These are phyloP conservation scores for Plantago rigida DNA, from an alignment of 305 asterid species.

Conservation along the genomic window DNA sequence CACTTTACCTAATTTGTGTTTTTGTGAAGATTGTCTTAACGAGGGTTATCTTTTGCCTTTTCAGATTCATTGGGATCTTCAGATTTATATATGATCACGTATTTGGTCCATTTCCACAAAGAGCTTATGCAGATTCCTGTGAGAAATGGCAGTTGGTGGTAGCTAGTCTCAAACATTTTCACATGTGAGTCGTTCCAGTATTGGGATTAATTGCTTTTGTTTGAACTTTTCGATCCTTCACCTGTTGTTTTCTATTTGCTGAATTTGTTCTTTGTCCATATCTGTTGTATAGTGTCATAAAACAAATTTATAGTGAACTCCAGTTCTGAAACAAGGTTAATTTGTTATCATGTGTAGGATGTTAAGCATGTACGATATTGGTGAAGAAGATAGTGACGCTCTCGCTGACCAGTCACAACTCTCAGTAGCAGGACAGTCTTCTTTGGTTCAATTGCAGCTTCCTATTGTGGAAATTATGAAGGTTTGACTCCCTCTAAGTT, in stretches of 20 bases:
- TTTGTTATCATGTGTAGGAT: conserved; percentile 50
- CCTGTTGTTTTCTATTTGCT: not conserved
- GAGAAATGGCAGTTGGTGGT: conserved; percentile 92
- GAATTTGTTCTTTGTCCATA: not conserved
- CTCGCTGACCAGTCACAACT: conserved; percentile 51
- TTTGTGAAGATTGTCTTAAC: conserved; percentile 20
- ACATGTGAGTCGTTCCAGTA: conserved; percentile 48
- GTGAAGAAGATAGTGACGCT: conserved; percentile 67
- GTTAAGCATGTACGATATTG: conserved; percentile 72
- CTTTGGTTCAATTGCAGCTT: conserved; percentile 59
- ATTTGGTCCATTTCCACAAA: conserved; percentile 90
- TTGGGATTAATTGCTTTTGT: conserved; percentile 17
- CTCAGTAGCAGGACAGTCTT: conserved; percentile 47
- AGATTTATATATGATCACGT: conserved; percentile 84
- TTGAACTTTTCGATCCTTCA: conserved; percentile 7
- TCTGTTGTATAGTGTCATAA: not conserved
- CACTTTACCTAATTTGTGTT: conserved; percentile 11
- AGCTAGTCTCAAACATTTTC: conserved; percentile 81
- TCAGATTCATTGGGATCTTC: conserved; percentile 93
- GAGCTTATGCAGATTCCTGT: conserved; percentile 83
- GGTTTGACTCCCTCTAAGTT: conserved; percentile 38
- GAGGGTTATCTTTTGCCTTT: conserved; percentile 18
- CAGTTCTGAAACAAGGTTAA: conserved; percentile 22
- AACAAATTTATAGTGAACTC: not conserved
- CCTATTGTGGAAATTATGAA: conserved; percentile 79